Percentiles rank a stretch among this genome's conserved stretches.
Evolutionary conservation across 257 asterid genomes (phyloP).

Genomic region (Solanum dulcamara): DNA sequence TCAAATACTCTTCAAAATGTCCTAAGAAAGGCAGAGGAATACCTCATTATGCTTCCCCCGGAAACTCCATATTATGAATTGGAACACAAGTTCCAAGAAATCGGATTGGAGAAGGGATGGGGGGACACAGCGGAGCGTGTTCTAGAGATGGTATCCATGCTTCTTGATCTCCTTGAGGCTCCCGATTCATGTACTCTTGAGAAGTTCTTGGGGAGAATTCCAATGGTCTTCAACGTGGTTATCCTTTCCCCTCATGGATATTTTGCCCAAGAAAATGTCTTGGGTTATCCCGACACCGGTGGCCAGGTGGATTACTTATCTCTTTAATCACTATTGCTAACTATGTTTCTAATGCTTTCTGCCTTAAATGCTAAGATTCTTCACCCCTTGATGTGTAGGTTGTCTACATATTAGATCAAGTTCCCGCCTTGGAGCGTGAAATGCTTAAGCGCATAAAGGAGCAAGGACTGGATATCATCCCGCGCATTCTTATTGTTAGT

Average conservation of each 20-base stretch:
- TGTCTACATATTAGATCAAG: conserved; percentile 21
- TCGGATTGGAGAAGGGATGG: conserved; percentile 97
- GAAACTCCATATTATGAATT: conserved; percentile 53
- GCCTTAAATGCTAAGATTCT: not conserved
- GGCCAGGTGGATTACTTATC: conserved; percentile 54
- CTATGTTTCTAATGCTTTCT: not conserved
- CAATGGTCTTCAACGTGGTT: conserved; percentile 94
- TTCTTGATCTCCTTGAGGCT: conserved; percentile 84
- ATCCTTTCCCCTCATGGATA: conserved; percentile 97
- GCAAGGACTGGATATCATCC: conserved; percentile 19
- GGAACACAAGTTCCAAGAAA: conserved; percentile 70
- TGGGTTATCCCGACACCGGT: conserved; percentile 97
- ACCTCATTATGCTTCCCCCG: conserved; percentile 53
- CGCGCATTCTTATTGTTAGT: conserved; percentile 18
- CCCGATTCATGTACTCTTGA: conserved; percentile 87
- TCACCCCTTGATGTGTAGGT: conserved; percentile 1
- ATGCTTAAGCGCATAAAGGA: conserved; percentile 16
- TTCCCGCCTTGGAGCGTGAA: conserved; percentile 19
- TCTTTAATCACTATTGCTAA: not conserved
- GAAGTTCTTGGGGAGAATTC: conserved; percentile 78
- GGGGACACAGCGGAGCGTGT: conserved; percentile 73
- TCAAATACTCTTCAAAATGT: conserved; percentile 56
- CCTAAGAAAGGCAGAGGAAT: conserved; percentile 93
- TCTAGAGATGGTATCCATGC: conserved; percentile 77
- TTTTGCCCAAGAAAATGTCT: conserved; percentile 96